Percentiles rank a stretch among this genome's conserved stretches.
Evolutionary conservation across 2,329 filamentous ascomycete species (phyloP).

Genomic region (Fusarium marasasianum): DNA sequence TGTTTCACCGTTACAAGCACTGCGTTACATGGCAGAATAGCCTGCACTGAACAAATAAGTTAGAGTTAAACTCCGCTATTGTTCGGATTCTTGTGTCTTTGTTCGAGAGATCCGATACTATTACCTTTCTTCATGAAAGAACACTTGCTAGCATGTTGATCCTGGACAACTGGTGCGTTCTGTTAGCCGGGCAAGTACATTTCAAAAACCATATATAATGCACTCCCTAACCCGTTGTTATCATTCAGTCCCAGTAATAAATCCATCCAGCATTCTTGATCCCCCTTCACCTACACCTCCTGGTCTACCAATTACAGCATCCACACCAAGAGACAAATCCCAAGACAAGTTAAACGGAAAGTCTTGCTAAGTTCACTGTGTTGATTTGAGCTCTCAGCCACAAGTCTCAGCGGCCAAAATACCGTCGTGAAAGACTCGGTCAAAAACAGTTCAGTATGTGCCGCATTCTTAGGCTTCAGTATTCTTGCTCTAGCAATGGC

Average conservation of each 20-base stretch:
- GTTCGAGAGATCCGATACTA: background rate
- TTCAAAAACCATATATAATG: background rate
- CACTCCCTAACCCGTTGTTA: background rate
- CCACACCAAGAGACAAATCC: background rate
- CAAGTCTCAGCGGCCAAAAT: background rate
- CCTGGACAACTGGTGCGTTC: background rate
- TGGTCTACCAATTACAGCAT: too few relatives aligned
- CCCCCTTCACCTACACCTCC: too few relatives aligned
- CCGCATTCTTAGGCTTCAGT: constrained; percentile 11
- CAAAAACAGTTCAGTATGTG: constrained; percentile 3
- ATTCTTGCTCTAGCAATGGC: background rate
- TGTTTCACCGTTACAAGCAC: background rate
- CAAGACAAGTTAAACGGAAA: background rate
- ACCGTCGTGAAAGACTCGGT: background rate
- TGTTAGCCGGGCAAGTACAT: background rate
- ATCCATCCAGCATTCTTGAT: background rate
- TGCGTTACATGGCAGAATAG: too few relatives aligned
- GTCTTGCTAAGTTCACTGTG: background rate
- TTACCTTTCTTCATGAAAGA: background rate
- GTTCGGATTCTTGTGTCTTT: background rate
- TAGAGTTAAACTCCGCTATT: too few relatives aligned
- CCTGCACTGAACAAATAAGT: background rate
- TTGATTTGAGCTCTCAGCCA: background rate
- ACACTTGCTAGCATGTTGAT: background rate
- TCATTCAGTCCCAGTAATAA: too few relatives aligned